Evolutionary conservation across 2,329 filamentous ascomycete species (phyloP).

Genomic region (Whalleya microplaca): DNA sequence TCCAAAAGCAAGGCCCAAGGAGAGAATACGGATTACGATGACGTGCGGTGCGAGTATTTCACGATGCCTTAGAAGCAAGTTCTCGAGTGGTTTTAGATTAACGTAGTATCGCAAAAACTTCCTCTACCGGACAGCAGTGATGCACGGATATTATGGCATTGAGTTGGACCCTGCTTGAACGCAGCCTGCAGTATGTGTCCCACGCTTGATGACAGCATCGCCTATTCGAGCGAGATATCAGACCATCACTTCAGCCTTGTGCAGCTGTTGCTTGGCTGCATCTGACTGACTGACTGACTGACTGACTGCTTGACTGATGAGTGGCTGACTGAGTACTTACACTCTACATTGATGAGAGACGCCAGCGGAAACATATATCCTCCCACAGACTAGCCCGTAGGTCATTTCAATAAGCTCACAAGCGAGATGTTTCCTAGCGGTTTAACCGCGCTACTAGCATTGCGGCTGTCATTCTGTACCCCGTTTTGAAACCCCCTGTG

Average conservation of each 20-base stretch:
- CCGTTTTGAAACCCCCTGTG: not conserved
- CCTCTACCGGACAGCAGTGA: no score
- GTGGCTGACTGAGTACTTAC: no score
- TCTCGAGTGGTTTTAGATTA: not conserved
- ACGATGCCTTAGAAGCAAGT: not conserved
- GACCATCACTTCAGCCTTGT: not conserved
- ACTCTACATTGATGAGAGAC: no score
- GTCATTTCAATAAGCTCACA: no score
- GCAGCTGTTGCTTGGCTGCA: not conserved
- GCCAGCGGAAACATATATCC: no score
- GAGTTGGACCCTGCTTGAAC: no score
- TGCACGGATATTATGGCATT: no score
- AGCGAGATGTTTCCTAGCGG: not conserved
- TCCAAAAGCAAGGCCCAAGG: not conserved
- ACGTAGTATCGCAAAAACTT: no score
- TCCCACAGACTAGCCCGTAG: no score
- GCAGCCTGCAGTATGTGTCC: not conserved
- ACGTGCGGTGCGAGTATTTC: not conserved
- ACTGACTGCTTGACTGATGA: no score
- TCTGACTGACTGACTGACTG: no score
- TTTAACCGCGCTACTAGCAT: not conserved
- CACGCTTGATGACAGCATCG: not conserved
- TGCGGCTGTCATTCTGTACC: not conserved
- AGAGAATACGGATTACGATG: not conserved
- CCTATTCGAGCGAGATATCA: not conserved